Percentiles rank a stretch among this genome's conserved stretches.
These are phyloP conservation scores for Russula earlei DNA, from an alignment of 768 basidiomycete species.

Conservation along the genomic window DNA sequence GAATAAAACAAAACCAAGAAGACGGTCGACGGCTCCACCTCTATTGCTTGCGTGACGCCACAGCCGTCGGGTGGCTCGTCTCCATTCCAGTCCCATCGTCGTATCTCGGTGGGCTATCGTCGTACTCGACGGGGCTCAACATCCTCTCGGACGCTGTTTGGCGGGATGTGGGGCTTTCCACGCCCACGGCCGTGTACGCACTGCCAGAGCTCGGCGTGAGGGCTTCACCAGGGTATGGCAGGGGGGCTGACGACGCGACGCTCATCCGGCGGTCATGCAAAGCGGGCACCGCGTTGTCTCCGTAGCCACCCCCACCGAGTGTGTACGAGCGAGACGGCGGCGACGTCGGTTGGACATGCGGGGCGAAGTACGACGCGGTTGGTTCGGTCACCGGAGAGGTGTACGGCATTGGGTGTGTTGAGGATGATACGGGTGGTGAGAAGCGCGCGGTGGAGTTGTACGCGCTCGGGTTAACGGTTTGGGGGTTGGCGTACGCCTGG, in stretches of 20 bases:
- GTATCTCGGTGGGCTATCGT: constrained; percentile 60
- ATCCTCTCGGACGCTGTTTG: neutral
- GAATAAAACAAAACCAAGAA: neutral
- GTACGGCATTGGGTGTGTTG: constrained; percentile 7
- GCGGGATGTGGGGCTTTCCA: neutral
- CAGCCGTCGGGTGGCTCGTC: neutral
- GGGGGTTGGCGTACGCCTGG: constrained; percentile 26
- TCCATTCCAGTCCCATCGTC: constrained; percentile 35
- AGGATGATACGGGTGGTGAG: constrained; percentile 14
- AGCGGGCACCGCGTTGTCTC: constrained; percentile 32
- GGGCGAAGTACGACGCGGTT: constrained; percentile 5
- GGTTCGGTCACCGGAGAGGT: constrained; percentile 8
- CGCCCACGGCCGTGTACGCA: constrained; percentile 8
- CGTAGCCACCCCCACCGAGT: constrained; percentile 49
- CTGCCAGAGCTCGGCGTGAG: constrained; percentile 1
- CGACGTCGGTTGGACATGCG: neutral
- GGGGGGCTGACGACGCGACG: constrained; percentile 17
- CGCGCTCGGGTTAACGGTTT: constrained; percentile 30
- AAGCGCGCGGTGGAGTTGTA: constrained; percentile 32
- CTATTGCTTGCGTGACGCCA: constrained; percentile 3
- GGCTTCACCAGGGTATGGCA: constrained; percentile 18
- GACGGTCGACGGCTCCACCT: neutral
- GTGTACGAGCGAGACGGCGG: constrained; percentile 37
- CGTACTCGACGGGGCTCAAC: constrained; percentile 22
- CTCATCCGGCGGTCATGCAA: constrained; percentile 10